Conservation (phyloP, 768 basidiomycete species). For the Auriscalpium orientale region DNA sequence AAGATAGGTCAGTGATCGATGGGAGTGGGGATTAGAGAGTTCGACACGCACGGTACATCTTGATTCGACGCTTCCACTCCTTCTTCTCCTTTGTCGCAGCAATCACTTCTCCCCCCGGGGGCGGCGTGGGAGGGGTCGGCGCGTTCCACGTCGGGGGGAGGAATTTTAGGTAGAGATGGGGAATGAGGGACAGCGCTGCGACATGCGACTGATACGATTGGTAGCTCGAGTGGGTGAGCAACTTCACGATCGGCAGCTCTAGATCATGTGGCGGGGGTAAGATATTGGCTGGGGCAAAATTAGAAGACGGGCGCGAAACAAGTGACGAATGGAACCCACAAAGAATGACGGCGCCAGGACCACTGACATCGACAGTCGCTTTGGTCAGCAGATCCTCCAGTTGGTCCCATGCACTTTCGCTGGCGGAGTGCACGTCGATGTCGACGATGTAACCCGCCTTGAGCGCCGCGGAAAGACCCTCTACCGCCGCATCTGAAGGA, state of each 20-base stretch:
- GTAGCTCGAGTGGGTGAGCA: slow-evolving; percentile 74
- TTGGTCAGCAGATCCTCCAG: slow-evolving; percentile 69
- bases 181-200: slow-evolving; percentile 67
- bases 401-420: slow-evolving; percentile 49
- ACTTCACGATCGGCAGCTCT: slow-evolving; percentile 62
- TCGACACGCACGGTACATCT: slow-evolving; percentile 70
- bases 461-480: slow-evolving; percentile 61
- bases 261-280: slow-evolving; percentile 75
- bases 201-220: slow-evolving; percentile 63
- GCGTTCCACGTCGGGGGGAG: slow-evolving; percentile 70
- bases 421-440: slow-evolving; percentile 55
- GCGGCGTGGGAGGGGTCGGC: slow-evolving; percentile 42
- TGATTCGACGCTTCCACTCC: slow-evolving; percentile 63
- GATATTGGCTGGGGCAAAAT: slow-evolving; percentile 53
- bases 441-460: slow-evolving; percentile 57
- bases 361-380: slow-evolving; percentile 34
- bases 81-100: slow-evolving; percentile 38
- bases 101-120: slow-evolving; percentile 24
- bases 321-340: slow-evolving; percentile 32
- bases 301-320: not conserved
- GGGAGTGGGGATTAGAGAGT: not conserved
- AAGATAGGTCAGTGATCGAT: slow-evolving; percentile 1
- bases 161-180: slow-evolving; percentile 66
- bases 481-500: slow-evolving; percentile 40
- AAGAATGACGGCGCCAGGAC: slow-evolving; percentile 49